Percentiles rank a stretch among this genome's conserved stretches.
phyloP scores from a whole-genome alignment of 495 filamentous ascomycete species.

The Podospora sp. region DNA sequence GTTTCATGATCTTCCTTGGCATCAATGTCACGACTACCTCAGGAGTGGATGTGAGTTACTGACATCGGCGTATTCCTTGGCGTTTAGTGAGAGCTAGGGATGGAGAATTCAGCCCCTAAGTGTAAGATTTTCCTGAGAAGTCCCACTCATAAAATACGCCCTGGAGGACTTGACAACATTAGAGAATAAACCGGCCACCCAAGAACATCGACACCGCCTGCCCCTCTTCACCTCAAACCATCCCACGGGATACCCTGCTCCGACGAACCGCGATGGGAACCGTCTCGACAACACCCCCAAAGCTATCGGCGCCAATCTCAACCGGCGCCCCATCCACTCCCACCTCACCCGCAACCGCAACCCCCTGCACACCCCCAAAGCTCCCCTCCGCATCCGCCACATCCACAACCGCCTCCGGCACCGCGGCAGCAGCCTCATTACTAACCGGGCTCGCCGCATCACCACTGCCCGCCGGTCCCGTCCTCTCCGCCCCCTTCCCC shows the following conservation, averaged over 20 bases:
- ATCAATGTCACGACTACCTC: background rate
- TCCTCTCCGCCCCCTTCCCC: slow-evolving; percentile 1
- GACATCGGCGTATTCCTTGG: no score
- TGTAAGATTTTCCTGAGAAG: no score
- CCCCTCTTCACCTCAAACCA: background rate
- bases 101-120: no score
- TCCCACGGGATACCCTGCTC: background rate
- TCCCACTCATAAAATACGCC: background rate
- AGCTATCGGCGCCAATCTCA: background rate
- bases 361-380: slow-evolving; percentile 18
- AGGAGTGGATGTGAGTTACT: no score
- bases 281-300: slow-evolving; percentile 6
- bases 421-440: slow-evolving; percentile 1
- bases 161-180: background rate
- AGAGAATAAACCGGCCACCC: background rate
- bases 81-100: no score
- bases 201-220: background rate
- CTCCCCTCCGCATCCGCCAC: background rate
- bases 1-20: slow-evolving; percentile 2
- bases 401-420: background rate
- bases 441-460: background rate
- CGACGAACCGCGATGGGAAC: background rate
- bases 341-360: background rate
- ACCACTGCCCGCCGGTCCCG: background rate
- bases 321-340: background rate